Evolutionary conservation across 2,329 filamentous ascomycete species (phyloP).

Genomic region (Berkeleyomyces rouxiae): DNA sequence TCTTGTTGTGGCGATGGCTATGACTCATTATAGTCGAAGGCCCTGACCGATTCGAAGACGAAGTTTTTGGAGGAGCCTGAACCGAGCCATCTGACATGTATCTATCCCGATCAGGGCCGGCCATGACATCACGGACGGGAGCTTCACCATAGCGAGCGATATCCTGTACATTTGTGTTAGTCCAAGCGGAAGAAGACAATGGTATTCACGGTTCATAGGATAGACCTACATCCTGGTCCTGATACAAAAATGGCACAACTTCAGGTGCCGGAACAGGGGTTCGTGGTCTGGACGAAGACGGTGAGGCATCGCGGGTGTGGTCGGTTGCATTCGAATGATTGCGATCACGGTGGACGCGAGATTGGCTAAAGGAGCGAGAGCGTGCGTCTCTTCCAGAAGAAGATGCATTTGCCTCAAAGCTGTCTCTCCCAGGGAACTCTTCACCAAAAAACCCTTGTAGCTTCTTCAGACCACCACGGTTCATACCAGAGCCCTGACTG

Average conservation of each 20-base stretch:
- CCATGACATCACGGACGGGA: slow-evolving; percentile 54
- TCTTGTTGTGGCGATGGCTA: slow-evolving; percentile 50
- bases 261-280: slow-evolving; percentile 83
- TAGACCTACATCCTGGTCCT: slow-evolving; percentile 56
- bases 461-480: slow-evolving; percentile 57
- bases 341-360: slow-evolving; percentile 47
- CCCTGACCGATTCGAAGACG: slow-evolving; percentile 43
- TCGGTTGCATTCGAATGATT: slow-evolving; percentile 68
- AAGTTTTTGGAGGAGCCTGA: slow-evolving; percentile 40
- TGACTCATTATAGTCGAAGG: slow-evolving; percentile 45
- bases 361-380: slow-evolving; percentile 45
- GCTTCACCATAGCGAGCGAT: slow-evolving; percentile 64
- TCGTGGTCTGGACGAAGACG: slow-evolving; percentile 57
- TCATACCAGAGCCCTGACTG: slow-evolving; percentile 65
- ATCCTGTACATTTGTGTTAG: slow-evolving; percentile 32
- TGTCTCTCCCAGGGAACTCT: slow-evolving; percentile 59
- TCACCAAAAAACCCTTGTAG: slow-evolving; percentile 87
- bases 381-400: slow-evolving; percentile 41
- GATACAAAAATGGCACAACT: slow-evolving; percentile 94
- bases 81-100: slow-evolving; percentile 36
- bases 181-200: background rate
- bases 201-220: background rate
- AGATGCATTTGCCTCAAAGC: slow-evolving; percentile 53
- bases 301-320: slow-evolving; percentile 57
- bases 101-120: slow-evolving; percentile 52